These are phyloP conservation scores for Xylaria sp. DNA, from an alignment of 2,329 filamentous ascomycete genomes.

Conservation along the genomic window DNA sequence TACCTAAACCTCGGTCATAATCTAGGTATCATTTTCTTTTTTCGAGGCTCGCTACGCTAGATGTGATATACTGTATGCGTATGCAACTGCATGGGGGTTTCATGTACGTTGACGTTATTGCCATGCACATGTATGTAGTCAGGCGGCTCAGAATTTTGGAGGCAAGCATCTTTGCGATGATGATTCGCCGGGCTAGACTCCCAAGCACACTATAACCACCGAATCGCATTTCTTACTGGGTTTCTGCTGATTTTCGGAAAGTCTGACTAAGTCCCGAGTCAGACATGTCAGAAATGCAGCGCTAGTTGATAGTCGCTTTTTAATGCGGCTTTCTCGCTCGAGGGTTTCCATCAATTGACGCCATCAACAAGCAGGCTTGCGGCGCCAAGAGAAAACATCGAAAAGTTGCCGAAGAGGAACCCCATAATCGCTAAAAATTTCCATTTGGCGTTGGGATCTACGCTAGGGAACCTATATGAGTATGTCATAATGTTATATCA, in stretches of 20 bases:
- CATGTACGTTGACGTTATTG: not conserved
- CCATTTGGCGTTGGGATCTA: not conserved
- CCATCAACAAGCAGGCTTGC: slow-evolving; percentile 10
- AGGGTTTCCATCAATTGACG: slow-evolving; percentile 10
- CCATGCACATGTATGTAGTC: not conserved
- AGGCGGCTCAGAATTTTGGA: not conserved
- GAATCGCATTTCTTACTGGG: slow-evolving; percentile 4
- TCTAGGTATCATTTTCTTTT: slow-evolving; percentile 14
- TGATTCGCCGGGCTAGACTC: slow-evolving; percentile 9
- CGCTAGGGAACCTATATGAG: not conserved
- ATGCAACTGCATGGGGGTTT: not conserved
- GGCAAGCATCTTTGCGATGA: not conserved
- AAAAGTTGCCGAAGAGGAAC: slow-evolving; percentile 11
- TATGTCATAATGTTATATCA: not conserved
- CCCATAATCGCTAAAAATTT: slow-evolving; percentile 13
- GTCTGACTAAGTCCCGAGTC: slow-evolving; percentile 13
- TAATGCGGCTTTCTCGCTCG: slow-evolving; percentile 1
- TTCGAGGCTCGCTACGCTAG: slow-evolving; percentile 9
- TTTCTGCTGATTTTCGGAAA: slow-evolving; percentile 2
- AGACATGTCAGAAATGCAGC: slow-evolving; percentile 9
- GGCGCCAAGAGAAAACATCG: not conserved
- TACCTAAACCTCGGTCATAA: not conserved
- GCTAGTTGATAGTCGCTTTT: not conserved
- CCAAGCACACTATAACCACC: not conserved
- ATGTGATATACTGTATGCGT: not conserved